Conservation (phyloP, 192 early-diverging fungal species). For the Physocladia obscura region DNA sequence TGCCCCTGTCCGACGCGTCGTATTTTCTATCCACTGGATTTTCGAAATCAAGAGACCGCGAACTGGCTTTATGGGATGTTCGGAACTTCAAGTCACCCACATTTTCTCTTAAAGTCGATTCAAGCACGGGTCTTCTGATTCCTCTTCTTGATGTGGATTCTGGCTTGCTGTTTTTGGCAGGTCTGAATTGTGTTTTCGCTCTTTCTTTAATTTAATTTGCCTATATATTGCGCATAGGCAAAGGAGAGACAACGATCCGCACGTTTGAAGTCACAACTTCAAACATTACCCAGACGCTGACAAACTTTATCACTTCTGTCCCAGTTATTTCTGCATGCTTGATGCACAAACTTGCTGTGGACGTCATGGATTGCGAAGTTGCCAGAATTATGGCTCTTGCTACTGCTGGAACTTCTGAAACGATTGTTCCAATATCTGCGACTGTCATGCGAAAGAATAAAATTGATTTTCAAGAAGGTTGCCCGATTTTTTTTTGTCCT, state of each 20-base stretch:
- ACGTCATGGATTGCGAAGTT: conserved; percentile 58
- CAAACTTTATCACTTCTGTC: conserved; percentile 8
- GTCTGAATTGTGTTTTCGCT: not conserved
- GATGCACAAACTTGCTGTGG: conserved; percentile 65
- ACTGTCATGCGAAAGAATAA: conserved; percentile 74
- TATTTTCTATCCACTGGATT: conserved; percentile 66
- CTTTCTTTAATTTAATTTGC: too few relatives aligned
- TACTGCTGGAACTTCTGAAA: conserved; percentile 46
- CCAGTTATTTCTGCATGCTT: conserved; percentile 59
- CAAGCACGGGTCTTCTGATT: conserved; percentile 66
- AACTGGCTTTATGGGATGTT: conserved; percentile 77
- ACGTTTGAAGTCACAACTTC: conserved; percentile 58
- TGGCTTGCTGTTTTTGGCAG: conserved; percentile 63
- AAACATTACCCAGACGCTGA: not conserved
- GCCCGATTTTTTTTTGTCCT: not conserved
- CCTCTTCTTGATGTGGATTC: conserved; percentile 84
- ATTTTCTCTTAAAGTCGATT: conserved; percentile 58
- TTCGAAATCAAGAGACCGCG: conserved; percentile 49
- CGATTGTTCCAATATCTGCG: conserved; percentile 69
- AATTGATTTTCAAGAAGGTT: conserved; percentile 71
- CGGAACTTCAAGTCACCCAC: conserved; percentile 57
- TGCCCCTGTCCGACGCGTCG: conserved; percentile 70
- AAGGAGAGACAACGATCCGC: conserved; percentile 68
- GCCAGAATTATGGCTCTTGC: conserved; percentile 51
- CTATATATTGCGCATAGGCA: conserved; percentile 40